Evolutionary conservation across 2,329 filamentous ascomycete genomes (phyloP), one percentile per base, ranked within the genome.

Genomic region (Colletotrichum sp.): DNA sequence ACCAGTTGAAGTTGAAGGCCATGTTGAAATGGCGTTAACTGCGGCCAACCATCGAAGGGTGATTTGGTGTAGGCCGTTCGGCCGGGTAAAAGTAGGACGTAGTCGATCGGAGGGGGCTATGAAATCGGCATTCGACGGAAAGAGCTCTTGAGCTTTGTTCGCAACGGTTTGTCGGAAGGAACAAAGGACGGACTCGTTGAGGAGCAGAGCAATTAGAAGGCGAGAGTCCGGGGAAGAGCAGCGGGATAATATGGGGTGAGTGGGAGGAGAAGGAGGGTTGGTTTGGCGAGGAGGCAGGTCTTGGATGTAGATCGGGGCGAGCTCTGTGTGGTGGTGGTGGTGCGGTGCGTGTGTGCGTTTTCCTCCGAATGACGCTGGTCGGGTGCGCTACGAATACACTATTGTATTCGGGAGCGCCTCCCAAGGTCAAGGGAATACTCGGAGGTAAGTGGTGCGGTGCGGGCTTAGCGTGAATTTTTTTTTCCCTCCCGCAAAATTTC

Each of bases 1-100:
- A 98, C 97, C 97, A 99, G 95, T 98, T 98, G 94, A 99, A 99
- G 90, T 98, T 98, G 94, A 99, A 99, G 80, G 97, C 97, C 97
- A 99, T 99, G 86, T 87, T 89, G 86, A 87, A 86, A 87, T 87
- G 86, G 86, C 87, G 78, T 78, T 84, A 82, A 80, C 62, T 77
- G 78, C 77, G 72, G 69, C 64, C 65, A 70, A 78, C 75, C 77
- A 78, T 78, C 71, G 77, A 77, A 73, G 58, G 68, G 69, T 28
- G 62, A 69, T 12, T 66, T 67, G 60, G 52, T 75, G 66, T 12
- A 75, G 74, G 71, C 74, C 74, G 70, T n/a, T 48, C 39, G 68
- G 65, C 66, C 74, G 48, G 48, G 58, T 28, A 30, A 69, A 30
- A 48, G 36, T 60, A 65, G 30, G 48, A 70, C 43, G 30, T 18